Conservation (phyloP, 495 filamentous ascomycete species). For the Usnea hakonensis region DNA sequence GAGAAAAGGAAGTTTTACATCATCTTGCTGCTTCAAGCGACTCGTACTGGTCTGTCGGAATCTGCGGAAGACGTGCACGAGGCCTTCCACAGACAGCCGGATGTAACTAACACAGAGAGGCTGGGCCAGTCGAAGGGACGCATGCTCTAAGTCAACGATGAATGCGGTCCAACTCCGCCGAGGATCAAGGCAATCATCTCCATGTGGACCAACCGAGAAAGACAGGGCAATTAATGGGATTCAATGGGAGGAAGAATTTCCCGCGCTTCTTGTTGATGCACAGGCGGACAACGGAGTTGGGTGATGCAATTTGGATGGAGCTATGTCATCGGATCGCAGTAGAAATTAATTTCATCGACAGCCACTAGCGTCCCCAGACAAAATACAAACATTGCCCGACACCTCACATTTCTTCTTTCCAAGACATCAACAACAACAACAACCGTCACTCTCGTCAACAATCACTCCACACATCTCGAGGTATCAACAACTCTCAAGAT, state of each 20-base stretch:
- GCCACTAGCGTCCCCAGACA: conserved; percentile 9
- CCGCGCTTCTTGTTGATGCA: too few species aligned
- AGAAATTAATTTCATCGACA: conserved; percentile 12
- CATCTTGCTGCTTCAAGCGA: not conserved
- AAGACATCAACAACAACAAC: not conserved
- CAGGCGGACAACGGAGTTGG: too few species aligned
- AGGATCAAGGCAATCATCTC: too few species aligned
- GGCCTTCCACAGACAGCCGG: too few species aligned
- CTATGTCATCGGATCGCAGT: conserved; percentile 11
- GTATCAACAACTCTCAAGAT: conserved; percentile 8
- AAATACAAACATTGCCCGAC: conserved; percentile 9
- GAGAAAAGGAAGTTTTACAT: not conserved
- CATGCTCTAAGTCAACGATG: too few species aligned
- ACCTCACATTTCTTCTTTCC: not conserved
- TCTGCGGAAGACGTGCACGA: too few species aligned
- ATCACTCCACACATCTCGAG: not conserved
- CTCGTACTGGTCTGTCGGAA: not conserved
- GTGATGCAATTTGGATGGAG: conserved; percentile 4
- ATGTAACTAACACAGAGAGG: too few species aligned
- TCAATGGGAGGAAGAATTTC: too few species aligned
- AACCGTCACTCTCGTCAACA: not conserved
- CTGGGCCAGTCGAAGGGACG: too few species aligned
- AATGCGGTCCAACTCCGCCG: too few species aligned
- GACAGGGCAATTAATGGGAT: too few species aligned
- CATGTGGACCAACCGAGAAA: too few species aligned